These are phyloP conservation scores for Hirschioporus abietinus DNA, from an alignment of 768 basidiomycete genomes.

Conservation along the genomic window DNA sequence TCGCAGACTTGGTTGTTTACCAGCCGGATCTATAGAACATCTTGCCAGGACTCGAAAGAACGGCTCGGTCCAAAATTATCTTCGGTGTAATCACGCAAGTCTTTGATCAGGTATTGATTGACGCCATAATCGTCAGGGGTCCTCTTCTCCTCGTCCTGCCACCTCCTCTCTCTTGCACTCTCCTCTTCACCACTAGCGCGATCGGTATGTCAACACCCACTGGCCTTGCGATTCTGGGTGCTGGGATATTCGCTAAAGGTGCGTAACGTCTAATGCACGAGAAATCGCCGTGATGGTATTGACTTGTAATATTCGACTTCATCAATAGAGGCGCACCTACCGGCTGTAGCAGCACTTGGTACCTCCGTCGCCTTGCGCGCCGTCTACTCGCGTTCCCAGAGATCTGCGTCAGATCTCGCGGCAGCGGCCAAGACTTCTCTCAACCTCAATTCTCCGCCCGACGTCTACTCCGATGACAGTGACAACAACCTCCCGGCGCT, in stretches of 20 bases:
- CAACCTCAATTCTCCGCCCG: constrained; percentile 35
- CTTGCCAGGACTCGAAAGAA: too few species aligned
- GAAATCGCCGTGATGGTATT: constrained; percentile 11
- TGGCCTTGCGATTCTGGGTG: constrained; percentile 74
- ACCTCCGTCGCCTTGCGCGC: constrained; percentile 50
- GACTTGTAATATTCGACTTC: constrained; percentile 7
- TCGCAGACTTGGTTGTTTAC: too few species aligned
- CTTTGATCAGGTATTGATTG: too few species aligned
- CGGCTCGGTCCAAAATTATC: too few species aligned
- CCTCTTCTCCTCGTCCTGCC: not conserved
- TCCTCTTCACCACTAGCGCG: too few species aligned
- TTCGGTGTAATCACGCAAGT: too few species aligned
- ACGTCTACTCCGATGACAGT: constrained; percentile 52
- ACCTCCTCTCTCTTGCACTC: too few species aligned
- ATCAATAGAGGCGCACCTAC: constrained; percentile 61
- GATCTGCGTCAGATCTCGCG: constrained; percentile 51
- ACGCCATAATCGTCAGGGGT: not conserved
- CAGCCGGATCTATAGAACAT: too few species aligned
- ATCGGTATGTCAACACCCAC: constrained; percentile 33
- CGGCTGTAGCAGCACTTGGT: constrained; percentile 56
- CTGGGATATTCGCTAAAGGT: constrained; percentile 74
- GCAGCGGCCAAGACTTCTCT: constrained; percentile 37
- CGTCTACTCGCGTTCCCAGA: constrained; percentile 74
- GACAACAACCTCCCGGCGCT: constrained; percentile 52
- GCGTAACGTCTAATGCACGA: constrained; percentile 36